phyloP scores from a whole-genome alignment of 257 asterid species.

The Solanum pimpinellifolium region DNA sequence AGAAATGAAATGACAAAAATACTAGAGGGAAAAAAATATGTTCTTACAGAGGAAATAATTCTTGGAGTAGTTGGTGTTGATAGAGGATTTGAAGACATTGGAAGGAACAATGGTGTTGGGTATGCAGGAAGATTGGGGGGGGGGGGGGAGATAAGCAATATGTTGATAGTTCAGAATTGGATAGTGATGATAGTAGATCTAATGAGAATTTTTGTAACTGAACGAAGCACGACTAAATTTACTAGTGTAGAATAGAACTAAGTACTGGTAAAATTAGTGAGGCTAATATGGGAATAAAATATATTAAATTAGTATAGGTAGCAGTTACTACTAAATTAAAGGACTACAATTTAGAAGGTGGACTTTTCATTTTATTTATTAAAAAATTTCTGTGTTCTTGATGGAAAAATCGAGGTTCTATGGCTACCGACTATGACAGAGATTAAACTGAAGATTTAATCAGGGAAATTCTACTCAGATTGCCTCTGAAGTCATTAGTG shows the following conservation, averaged over 20 bases:
- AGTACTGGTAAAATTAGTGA: too few relatives aligned
- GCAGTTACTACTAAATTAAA: neutral
- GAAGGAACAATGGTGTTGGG: neutral
- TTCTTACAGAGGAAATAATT: too few relatives aligned
- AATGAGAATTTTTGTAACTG: too few relatives aligned
- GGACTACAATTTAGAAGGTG: neutral
- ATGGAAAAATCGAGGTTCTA: neutral
- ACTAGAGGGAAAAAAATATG: neutral
- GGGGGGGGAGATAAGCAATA: too few relatives aligned
- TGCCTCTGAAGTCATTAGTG: neutral
- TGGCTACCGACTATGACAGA: neutral
- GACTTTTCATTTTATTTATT: too few relatives aligned
- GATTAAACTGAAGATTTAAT: neutral
- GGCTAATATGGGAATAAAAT: too few relatives aligned
- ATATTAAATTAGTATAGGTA: neutral
- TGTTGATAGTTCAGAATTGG: too few relatives aligned
- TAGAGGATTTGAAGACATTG: neutral
- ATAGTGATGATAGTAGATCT: neutral
- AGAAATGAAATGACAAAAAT: neutral
- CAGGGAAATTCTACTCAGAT: neutral
- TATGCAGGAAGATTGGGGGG: neutral
- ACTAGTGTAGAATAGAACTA: too few relatives aligned
- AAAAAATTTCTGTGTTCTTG: too few relatives aligned
- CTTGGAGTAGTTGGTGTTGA: neutral
- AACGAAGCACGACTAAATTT: too few relatives aligned